Evolutionary conservation across 305 asterid genomes (phyloP).

Genomic region (Ruellia speciosa): DNA sequence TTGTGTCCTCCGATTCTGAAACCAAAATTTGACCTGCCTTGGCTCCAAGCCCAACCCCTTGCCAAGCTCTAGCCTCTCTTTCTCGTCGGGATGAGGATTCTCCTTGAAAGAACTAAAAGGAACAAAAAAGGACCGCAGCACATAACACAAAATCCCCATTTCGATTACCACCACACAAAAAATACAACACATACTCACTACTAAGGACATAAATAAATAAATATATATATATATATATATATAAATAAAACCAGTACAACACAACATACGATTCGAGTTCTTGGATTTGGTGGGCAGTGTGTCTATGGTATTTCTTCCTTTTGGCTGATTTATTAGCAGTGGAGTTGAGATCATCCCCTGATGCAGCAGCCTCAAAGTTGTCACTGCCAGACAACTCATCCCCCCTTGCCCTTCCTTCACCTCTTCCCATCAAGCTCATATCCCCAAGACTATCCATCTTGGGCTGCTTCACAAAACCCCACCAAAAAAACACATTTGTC

Average conservation of each 20-base stretch:
- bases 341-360: conserved; percentile 46
- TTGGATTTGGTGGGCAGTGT: conserved; percentile 60
- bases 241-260: too few relatives aligned
- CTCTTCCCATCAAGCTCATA: conserved; percentile 29
- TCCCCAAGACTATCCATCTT: conserved; percentile 65
- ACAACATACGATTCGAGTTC: conserved; percentile 57
- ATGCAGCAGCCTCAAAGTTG: conserved; percentile 41
- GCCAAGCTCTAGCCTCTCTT: conserved; percentile 50
- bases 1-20: conserved; percentile 66
- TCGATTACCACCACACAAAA: not conserved
- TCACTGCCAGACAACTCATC: conserved; percentile 55
- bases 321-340: conserved; percentile 32
- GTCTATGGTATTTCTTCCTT: conserved; percentile 51
- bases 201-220: too few relatives aligned
- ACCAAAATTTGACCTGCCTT: conserved; percentile 71
- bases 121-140: not conserved
- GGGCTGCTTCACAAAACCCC: conserved; percentile 37
- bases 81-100: conserved; percentile 73
- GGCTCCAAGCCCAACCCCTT: conserved; percentile 44
- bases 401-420: conserved; percentile 29
- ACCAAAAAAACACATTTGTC: not conserved
- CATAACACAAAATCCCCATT: not conserved
- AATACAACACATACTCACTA: conserved; percentile 1
- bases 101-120: conserved; percentile 52
- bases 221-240: too few relatives aligned